Base-by-base conservation (phyloP, 805 yeast species). In the Ogataea pignaliae region DNA sequence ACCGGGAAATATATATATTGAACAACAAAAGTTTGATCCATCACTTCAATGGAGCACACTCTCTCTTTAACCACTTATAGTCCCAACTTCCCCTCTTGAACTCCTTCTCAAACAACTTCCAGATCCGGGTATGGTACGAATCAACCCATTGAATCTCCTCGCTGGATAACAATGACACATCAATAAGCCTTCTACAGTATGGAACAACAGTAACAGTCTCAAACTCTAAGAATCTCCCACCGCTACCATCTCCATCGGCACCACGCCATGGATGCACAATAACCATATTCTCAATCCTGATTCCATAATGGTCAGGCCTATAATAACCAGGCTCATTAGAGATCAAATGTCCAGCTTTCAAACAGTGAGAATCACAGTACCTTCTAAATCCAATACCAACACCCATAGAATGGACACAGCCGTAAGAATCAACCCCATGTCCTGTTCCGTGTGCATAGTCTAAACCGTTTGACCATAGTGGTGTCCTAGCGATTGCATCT, bases 401-500 rank as follows among this genome's bases (percentile, higher is more conserved):
- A 17, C 84, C 85, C 17, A 81, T 79, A 46, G 80, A 83, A 52
- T 79, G 85, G 37, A 79, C 84, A 52, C 76, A 76, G 42, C 79
- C 73, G 55, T 65, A 79, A 1, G 81, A 64, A n/a, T 82, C 84
- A 42, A 79, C 70, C 3, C 85, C 85, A 59, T 79, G 85, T 0
- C 83, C 79, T 5, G 85, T 79, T 29, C 84, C 84, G 57, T 79
- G 85, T 29, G 73, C 72, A 57, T 79, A 79, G 59, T 79, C 83
- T 49, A 79, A 59, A 2, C 82, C 82, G 35, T 69, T 52, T 40
- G 63, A 63, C 85, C 85, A 79, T 46, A 79, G 67, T 50, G 58
- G 69, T 52, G 77, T 81, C 61, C 85, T 70, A 9, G 85, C 84
- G 47, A 79, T 66, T 4, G 76, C 64, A 59, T 79, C 85, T 42